These are phyloP conservation scores for Trifolium fragiferum DNA, from an alignment of 306 rosid species.

Conservation along the genomic window DNA sequence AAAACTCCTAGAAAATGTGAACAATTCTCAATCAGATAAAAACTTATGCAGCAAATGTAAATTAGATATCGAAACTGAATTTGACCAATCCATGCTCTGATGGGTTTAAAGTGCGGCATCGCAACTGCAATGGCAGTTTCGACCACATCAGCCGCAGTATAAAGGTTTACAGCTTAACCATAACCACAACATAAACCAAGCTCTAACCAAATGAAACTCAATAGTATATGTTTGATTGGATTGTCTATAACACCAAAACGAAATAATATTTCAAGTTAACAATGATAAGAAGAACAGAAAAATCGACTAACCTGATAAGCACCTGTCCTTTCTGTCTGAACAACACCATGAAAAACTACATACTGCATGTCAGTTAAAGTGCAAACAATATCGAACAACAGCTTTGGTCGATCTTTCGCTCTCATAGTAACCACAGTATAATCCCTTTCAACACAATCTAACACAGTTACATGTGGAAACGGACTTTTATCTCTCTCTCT, in stretches of 20 bases:
- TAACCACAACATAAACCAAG: no score
- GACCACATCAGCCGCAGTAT: no score
- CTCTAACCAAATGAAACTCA: conserved; percentile 12
- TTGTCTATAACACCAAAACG: no score
- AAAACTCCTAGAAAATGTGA: conserved; percentile 68
- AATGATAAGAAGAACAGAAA: conserved; percentile 8
- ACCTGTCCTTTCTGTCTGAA: conserved; percentile 68
- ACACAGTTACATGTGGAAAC: conserved; percentile 70
- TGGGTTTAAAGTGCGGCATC: no score
- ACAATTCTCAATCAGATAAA: conserved; percentile 27
- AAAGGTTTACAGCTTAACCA: no score
- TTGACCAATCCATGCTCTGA: neutral
- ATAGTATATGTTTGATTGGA: neutral
- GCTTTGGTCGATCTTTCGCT: conserved; percentile 85
- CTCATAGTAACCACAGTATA: conserved; percentile 81
- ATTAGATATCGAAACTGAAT: neutral
- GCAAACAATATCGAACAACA: conserved; percentile 91
- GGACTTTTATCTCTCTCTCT: conserved; percentile 57
- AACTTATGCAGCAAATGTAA: conserved; percentile 3
- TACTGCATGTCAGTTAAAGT: conserved; percentile 97
- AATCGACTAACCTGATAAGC: conserved; percentile 75
- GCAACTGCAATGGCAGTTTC: no score
- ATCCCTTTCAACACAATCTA: conserved; percentile 80
- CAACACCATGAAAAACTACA: conserved; percentile 90
- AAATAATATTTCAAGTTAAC: no score